A percentile compares a stretch with the other conserved stretches of the same genome.
Conservation (phyloP, 2,329 filamentous ascomycete genomes). For the Zymoseptoria tritici region DNA sequence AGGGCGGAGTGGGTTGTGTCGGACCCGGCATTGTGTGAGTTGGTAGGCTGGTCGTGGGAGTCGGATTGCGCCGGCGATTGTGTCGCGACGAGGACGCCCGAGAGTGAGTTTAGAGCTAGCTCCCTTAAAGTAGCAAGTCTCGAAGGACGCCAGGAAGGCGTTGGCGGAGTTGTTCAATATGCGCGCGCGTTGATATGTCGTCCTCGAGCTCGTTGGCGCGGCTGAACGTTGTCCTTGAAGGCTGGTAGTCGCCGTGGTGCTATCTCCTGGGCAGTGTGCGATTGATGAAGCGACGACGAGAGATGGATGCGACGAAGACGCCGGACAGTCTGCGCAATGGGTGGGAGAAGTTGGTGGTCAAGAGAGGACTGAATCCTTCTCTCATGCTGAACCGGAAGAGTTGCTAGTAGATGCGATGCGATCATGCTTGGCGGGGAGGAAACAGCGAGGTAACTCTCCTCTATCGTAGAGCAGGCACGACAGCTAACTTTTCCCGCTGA, state of each 20-base stretch:
- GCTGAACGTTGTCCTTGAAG: not conserved
- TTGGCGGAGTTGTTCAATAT: not conserved
- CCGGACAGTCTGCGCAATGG: not conserved
- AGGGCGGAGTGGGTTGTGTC: conserved; percentile 61
- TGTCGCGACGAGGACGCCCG: not conserved
- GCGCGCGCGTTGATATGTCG: not conserved
- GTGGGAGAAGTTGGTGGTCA: not conserved
- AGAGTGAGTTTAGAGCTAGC: not conserved
- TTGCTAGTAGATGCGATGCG: not conserved
- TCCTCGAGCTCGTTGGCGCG: not conserved
- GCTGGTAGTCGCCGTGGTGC: not conserved
- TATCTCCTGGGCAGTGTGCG: not conserved
- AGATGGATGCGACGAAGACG: not conserved
- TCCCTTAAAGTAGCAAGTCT: not conserved
- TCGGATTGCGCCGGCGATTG: not conserved
- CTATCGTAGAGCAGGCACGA: not conserved
- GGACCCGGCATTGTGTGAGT: not conserved
- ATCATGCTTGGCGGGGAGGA: not conserved
- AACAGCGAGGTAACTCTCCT: not conserved
- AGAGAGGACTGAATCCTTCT: not conserved
- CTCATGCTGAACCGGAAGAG: not conserved
- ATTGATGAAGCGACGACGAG: not conserved
- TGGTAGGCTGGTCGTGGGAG: not conserved
- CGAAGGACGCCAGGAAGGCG: not conserved
- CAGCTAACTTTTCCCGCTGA: not conserved